Evolutionary conservation across 331 rosid species (phyloP).

Genomic region (Ulmus americana): DNA sequence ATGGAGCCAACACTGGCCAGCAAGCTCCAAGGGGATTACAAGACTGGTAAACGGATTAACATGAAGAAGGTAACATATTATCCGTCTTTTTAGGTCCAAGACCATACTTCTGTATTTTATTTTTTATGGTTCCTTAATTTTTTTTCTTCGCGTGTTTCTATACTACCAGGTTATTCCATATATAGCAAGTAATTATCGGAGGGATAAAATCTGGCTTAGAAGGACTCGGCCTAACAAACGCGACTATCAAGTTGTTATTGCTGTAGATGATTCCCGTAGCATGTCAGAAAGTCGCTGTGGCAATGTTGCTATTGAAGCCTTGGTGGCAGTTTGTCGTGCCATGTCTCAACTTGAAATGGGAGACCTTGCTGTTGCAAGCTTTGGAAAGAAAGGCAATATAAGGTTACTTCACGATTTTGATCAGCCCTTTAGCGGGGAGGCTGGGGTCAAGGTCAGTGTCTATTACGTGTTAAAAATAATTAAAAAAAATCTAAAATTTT

Average conservation of each 20-base stretch:
- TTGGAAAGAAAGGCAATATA: slow-evolving; percentile 77
- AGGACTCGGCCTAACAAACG: slow-evolving; percentile 88
- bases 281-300: slow-evolving; percentile 78
- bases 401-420: slow-evolving; percentile 78
- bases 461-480: not conserved
- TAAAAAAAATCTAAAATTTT: not conserved
- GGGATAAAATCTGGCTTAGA: slow-evolving; percentile 89
- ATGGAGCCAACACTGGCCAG: slow-evolving; percentile 90
- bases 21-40: slow-evolving; percentile 90
- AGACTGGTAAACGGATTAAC: slow-evolving; percentile 81
- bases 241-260: slow-evolving; percentile 89
- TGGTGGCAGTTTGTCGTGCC: slow-evolving; percentile 88
- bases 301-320: slow-evolving; percentile 67
- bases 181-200: slow-evolving; percentile 70
- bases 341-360: slow-evolving; percentile 84
- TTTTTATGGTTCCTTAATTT: not conserved
- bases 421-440: slow-evolving; percentile 66
- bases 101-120: not conserved
- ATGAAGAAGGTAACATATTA: slow-evolving; percentile 70
- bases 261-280: slow-evolving; percentile 87
- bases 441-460: slow-evolving; percentile 59
- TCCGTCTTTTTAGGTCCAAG: not conserved
- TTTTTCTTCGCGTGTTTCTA: not conserved
- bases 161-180: slow-evolving; percentile 59
- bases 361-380: slow-evolving; percentile 75